Base-by-base conservation (phyloP, 352 stramenopile genomes). In the Globisporangium rhizosaccharum region DNA sequence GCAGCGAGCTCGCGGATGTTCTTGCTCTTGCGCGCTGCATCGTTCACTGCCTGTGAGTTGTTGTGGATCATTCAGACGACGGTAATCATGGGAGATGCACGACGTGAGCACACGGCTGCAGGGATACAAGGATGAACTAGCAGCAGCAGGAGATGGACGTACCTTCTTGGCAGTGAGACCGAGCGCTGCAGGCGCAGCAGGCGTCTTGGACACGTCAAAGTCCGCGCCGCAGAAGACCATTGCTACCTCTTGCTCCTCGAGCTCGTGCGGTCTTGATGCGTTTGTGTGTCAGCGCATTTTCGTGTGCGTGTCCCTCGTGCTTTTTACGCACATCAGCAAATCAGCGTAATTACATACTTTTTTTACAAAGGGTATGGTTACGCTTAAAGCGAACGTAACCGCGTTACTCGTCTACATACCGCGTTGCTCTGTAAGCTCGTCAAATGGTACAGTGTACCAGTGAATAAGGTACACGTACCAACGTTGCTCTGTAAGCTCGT, bases 151-250 rank as follows among this genome's bases (percentile, higher is more conserved):
- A 2, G 4, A 26, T 45, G 3, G 10, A 3, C 51, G 15, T 52
- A 85, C 75, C 60, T 76, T 79, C 44, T 79, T 72, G 26, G 79
- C 75, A 3, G 64, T 66, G 6, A 51, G 44, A 53, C 84, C 68
- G n/a, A 87, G 55, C 18, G 62, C 66, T 9, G 62, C 57, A 9
- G 78, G 56, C 5, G 70, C 76, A 57, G 73, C 71, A 8, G 80
- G 83, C n/a, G 70, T 68, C 61, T 73, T 72, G 28, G 79, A 88
- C n/a, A 87, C 71, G 50, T 73, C 66, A 56, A 92, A 92, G 56
- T 85, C 74, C 12, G 75, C 65, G 44, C 68, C 62, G 52, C 64
- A 75, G 57, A 86, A 79, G 9, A 67, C 69, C 79, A 89, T 89
- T 18, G 42, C 25, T 11, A 12, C 36, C 30, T 36, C 12, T 17